Evolutionary conservation across 2,329 filamentous ascomycete species (phyloP).

Genomic region (Pestalotiopsis sp.): DNA sequence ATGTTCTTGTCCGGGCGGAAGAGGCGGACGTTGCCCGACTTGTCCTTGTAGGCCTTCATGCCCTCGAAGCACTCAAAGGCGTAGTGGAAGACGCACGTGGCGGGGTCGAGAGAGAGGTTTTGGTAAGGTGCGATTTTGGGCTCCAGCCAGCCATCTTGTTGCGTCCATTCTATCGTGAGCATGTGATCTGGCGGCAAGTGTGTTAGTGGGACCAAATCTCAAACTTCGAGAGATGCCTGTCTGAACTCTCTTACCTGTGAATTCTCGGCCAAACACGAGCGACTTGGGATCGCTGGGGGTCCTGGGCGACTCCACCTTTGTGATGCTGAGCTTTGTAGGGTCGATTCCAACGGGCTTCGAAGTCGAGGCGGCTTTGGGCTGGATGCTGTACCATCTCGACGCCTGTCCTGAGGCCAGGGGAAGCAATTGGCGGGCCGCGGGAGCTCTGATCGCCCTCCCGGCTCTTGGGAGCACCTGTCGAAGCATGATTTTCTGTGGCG

Average conservation of each 20-base stretch:
- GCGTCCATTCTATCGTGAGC: conserved; percentile 92
- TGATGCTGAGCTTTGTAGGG: conserved; percentile 73
- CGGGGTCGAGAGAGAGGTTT: conserved; percentile 94
- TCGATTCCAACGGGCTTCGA: conserved; percentile 71
- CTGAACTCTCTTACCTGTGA: conserved; percentile 68
- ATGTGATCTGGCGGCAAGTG: conserved; percentile 75
- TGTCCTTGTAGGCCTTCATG: conserved; percentile 98
- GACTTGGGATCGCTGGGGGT: conserved; percentile 73
- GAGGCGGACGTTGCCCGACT: conserved; percentile 74
- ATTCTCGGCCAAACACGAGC: conserved; percentile 86
- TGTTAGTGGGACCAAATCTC: background rate
- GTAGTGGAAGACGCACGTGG: conserved; percentile 98
- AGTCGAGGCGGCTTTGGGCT: conserved; percentile 50
- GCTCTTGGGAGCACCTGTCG: conserved; percentile 46
- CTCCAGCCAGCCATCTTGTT: conserved; percentile 78
- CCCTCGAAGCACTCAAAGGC: conserved; percentile 98
- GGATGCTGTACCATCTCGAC: conserved; percentile 55
- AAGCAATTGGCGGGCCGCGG: conserved; percentile 31
- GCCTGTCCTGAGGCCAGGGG: conserved; percentile 35
- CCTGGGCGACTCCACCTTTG: conserved; percentile 77
- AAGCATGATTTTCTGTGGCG: conserved; percentile 39
- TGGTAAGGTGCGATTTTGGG: conserved; percentile 91
- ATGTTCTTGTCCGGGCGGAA: conserved; percentile 98
- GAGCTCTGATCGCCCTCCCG: conserved; percentile 36
- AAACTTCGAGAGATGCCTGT: background rate